Evolutionary conservation across 306 rosid genomes (phyloP).

Genomic region (Prosopis cineraria): DNA sequence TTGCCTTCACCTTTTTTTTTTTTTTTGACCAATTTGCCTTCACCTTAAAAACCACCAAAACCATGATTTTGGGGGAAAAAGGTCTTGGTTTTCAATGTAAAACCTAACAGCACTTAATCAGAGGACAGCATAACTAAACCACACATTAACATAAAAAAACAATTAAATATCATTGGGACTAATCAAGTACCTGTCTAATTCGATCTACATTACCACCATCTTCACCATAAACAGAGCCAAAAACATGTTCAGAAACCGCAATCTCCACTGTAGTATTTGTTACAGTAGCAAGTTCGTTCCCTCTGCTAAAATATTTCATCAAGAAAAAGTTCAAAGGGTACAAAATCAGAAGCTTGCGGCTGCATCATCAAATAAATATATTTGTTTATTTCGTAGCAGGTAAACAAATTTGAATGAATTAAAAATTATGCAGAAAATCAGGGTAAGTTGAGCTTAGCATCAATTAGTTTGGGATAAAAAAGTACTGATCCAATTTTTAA

Average conservation of each 20-base stretch:
- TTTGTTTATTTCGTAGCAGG: constrained; percentile 20
- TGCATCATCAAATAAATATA: constrained; percentile 1
- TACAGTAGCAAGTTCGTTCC: constrained; percentile 55
- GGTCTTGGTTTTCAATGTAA: not conserved
- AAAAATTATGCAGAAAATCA: not conserved
- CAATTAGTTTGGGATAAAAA: constrained; percentile 7
- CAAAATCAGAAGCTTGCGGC: constrained; percentile 22
- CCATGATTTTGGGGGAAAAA: not conserved
- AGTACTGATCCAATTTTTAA: not conserved
- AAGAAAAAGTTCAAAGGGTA: constrained; percentile 3
- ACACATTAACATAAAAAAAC: not conserved
- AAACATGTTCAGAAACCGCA: constrained; percentile 51
- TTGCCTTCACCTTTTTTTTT: too few relatives aligned
- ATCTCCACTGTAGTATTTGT: constrained; percentile 69
- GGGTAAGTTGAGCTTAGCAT: not conserved
- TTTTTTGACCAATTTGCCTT: too few relatives aligned
- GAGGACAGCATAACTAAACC: not conserved
- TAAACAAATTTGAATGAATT: not conserved
- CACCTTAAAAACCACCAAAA: too few relatives aligned
- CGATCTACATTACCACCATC: constrained; percentile 60
- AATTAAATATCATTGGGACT: constrained; percentile 25
- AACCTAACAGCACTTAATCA: not conserved
- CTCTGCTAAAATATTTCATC: constrained; percentile 42
- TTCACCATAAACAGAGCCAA: constrained; percentile 65
- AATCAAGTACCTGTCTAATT: constrained; percentile 55